These are phyloP conservation scores for Chalaropsis ovoidea DNA, from an alignment of 2,329 filamentous ascomycete species.

Conservation along the genomic window DNA sequence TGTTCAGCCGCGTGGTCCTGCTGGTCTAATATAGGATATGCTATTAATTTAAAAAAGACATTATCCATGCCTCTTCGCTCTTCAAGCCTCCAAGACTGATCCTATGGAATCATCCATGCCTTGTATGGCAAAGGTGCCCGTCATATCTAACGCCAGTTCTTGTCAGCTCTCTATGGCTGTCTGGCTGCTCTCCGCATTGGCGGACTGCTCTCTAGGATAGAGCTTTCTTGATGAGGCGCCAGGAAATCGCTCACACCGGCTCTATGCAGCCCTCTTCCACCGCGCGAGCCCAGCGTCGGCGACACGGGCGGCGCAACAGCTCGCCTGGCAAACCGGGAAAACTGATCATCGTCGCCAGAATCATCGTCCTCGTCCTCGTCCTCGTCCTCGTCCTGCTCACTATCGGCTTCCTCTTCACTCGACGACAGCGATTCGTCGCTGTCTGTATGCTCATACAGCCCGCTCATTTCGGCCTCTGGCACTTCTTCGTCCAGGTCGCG, in stretches of 20 bases:
- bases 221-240: conserved; percentile 49
- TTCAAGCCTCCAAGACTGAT: background rate
- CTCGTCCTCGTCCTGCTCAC: conserved; percentile 52
- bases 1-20: background rate
- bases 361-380: conserved; percentile 64
- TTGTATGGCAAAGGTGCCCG: background rate
- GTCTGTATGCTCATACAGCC: conserved; percentile 67
- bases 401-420: conserved; percentile 37
- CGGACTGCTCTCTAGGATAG: conserved; percentile 46
- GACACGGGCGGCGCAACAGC: conserved; percentile 33
- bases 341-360: conserved; percentile 28
- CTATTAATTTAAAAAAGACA: background rate
- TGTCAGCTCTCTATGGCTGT: conserved; percentile 4
- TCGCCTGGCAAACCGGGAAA: conserved; percentile 20
- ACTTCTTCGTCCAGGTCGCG: conserved; percentile 63
- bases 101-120: background rate
- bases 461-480: conserved; percentile 49
- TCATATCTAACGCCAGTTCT: background rate
- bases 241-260: conserved; percentile 46
- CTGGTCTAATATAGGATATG: background rate
- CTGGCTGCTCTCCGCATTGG: conserved; percentile 23
- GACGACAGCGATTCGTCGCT: conserved; percentile 55
- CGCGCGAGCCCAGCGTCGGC: conserved; percentile 33
- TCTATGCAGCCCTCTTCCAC: conserved; percentile 35
- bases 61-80: background rate